A percentile compares a stretch with the other conserved stretches of the same genome.
phyloP scores from a whole-genome alignment of 306 rosid species.

The Sophora flavescens region DNA sequence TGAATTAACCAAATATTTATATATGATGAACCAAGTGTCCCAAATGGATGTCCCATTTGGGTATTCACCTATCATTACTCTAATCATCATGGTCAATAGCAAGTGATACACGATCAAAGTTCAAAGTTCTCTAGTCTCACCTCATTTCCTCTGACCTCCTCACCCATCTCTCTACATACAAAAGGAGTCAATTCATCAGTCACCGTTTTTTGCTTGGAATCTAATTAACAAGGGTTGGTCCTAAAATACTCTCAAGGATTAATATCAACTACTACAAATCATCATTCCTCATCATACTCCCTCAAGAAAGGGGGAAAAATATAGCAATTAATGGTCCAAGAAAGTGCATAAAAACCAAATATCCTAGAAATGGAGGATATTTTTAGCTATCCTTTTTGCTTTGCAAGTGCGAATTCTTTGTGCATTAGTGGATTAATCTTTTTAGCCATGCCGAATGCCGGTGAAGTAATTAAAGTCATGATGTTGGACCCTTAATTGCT shows the following conservation, averaged over 20 bases:
- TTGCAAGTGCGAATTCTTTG: slow-evolving; percentile 35
- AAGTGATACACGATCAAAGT: slow-evolving; percentile 42
- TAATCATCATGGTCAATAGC: slow-evolving; percentile 24
- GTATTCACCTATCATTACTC: too few species aligned
- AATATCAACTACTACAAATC: slow-evolving; percentile 43
- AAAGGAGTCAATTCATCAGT: slow-evolving; percentile 35
- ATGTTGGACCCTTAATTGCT: slow-evolving; percentile 95
- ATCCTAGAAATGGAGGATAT: slow-evolving; percentile 25
- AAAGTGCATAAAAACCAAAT: slow-evolving; percentile 45
- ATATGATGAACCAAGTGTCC: too few species aligned
- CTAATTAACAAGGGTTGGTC: slow-evolving; percentile 40
- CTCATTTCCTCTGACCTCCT: slow-evolving; percentile 11
- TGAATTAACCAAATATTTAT: too few species aligned
- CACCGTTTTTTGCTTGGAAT: slow-evolving; percentile 9
- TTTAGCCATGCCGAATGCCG: slow-evolving; percentile 64
- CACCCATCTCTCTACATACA: slow-evolving; percentile 46
- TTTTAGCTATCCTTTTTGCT: slow-evolving; percentile 28
- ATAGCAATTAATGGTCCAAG: slow-evolving; percentile 43
- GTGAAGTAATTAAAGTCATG: slow-evolving; percentile 94
- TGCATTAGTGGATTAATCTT: slow-evolving; percentile 35
- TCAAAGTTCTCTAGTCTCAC: slow-evolving; percentile 32
- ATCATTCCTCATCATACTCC: slow-evolving; percentile 42
- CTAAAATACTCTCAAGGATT: slow-evolving; percentile 47
- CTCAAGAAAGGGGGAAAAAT: slow-evolving; percentile 2
- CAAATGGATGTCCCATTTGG: too few species aligned